A percentile compares a stretch with the other conserved stretches of the same genome.
phyloP scores from a whole-genome alignment of 116 monocot species.

The Cymodocea nodosa region DNA sequence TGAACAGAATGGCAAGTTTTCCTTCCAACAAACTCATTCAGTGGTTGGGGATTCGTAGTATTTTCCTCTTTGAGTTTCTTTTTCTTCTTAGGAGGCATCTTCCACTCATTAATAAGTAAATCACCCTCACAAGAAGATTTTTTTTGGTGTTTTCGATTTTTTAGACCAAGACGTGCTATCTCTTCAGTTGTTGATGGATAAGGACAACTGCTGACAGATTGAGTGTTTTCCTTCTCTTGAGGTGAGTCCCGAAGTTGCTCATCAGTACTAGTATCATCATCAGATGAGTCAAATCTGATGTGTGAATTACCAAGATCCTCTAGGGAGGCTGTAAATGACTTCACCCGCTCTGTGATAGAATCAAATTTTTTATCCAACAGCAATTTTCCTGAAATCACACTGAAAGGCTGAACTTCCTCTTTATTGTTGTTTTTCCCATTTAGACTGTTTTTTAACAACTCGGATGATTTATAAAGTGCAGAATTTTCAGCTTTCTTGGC shows the following conservation, averaged over 20 bases:
- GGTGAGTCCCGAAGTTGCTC: conserved; percentile 9
- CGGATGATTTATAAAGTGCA: conserved; percentile 13
- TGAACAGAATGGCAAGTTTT: conserved; percentile 1
- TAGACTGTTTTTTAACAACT: conserved; percentile 2
- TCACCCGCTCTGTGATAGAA: conserved; percentile 40
- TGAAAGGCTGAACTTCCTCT: conserved; percentile 4
- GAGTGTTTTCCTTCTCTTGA: conserved; percentile 12
- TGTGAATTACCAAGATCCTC: conserved; percentile 40
- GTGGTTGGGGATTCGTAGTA: not conserved
- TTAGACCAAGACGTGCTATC: conserved; percentile 60
- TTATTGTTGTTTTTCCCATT: conserved; percentile 6
- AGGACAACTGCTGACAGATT: conserved; percentile 61
- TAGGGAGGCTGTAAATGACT: conserved; percentile 40
- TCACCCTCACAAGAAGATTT: conserved; percentile 3
- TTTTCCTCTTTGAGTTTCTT: conserved; percentile 28
- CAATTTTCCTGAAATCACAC: conserved; percentile 28
- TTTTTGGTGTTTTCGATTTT: conserved; percentile 20
- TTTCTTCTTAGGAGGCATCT: conserved; percentile 33
- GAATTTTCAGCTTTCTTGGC: conserved; percentile 44
- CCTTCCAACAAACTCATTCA: not conserved
- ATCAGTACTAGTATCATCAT: conserved; percentile 7
- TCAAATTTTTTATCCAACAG: conserved; percentile 42
- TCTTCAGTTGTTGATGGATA: conserved; percentile 96
- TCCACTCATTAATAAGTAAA: not conserved
- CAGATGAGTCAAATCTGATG: conserved; percentile 47